These are phyloP conservation scores for Trichosanthes truncata DNA, from an alignment of 306 rosid genomes.

Conservation along the genomic window DNA sequence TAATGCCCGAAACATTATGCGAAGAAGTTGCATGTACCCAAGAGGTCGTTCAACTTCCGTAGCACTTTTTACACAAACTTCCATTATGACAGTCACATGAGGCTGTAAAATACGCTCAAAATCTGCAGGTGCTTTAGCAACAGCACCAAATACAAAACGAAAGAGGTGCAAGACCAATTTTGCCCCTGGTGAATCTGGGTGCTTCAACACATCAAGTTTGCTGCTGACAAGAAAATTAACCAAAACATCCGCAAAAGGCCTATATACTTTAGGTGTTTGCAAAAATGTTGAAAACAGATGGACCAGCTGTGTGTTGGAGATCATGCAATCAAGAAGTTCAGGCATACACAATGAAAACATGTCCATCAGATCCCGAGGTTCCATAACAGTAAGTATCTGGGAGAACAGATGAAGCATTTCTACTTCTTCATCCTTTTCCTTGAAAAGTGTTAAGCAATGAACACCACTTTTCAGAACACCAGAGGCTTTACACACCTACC, in stretches of 20 bases:
- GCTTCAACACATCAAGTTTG: slow-evolving; percentile 80
- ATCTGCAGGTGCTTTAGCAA: slow-evolving; percentile 90
- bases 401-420: slow-evolving; percentile 92
- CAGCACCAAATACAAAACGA: slow-evolving; percentile 84
- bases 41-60: slow-evolving; percentile 94
- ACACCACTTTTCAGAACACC: slow-evolving; percentile 97
- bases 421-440: slow-evolving; percentile 97
- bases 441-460: slow-evolving; percentile 93
- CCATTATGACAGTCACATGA: slow-evolving; percentile 90
- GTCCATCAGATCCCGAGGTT: slow-evolving; percentile 98
- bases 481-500: slow-evolving; percentile 85
- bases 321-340: slow-evolving; percentile 97
- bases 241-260: slow-evolving; percentile 93
- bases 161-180: slow-evolving; percentile 90
- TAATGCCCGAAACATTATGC: slow-evolving; percentile 73
- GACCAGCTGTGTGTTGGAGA: slow-evolving; percentile 76
- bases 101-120: slow-evolving; percentile 98
- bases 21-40: slow-evolving; percentile 91
- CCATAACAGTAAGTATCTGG: slow-evolving; percentile 95
- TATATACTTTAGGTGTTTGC: slow-evolving; percentile 67
- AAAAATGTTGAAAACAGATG: slow-evolving; percentile 89
- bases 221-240: slow-evolving; percentile 81
- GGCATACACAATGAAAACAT: slow-evolving; percentile 99
- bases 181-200: slow-evolving; percentile 81
- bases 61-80: slow-evolving; percentile 88